Percentiles rank a stretch among this genome's conserved stretches.
Evolutionary conservation across 1,139 yeast genomes (phyloP).

Genomic region (Kodamaea fungicola): DNA sequence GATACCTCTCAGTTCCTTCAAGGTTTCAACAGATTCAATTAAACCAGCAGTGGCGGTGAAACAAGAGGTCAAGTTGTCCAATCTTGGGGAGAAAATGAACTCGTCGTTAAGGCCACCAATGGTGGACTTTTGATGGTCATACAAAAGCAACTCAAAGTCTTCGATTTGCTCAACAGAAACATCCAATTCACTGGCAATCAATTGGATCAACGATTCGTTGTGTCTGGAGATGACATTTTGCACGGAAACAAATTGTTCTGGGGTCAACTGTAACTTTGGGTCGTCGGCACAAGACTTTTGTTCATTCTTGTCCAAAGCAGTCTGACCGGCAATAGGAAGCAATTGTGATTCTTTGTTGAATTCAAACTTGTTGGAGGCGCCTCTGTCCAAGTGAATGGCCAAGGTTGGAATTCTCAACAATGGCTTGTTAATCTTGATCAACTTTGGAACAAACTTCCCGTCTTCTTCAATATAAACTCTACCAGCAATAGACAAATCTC

Average conservation of each 20-base stretch:
- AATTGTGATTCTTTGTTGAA: constrained; percentile 87
- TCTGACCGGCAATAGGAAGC: constrained; percentile 82
- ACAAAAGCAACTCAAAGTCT: constrained; percentile 87
- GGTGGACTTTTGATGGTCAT: constrained; percentile 77
- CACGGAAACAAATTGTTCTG: constrained; percentile 62
- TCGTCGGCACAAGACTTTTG: constrained; percentile 38
- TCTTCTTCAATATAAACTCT: constrained; percentile 65
- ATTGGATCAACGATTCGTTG: constrained; percentile 61
- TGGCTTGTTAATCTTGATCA: constrained; percentile 80
- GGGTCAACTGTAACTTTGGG: constrained; percentile 40
- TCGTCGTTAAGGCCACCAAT: constrained; percentile 90
- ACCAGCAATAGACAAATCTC: constrained; percentile 91
- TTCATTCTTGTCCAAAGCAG: constrained; percentile 32
- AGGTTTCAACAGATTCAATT: constrained; percentile 45
- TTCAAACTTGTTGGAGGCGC: constrained; percentile 73
- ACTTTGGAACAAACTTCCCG: constrained; percentile 56
- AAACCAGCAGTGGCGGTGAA: constrained; percentile 75
- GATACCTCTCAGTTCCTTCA: constrained; percentile 52
- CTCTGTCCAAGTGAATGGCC: constrained; percentile 88
- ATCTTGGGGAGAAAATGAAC: constrained; percentile 88
- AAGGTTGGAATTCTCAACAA: constrained; percentile 87
- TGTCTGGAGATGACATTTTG: constrained; percentile 71
- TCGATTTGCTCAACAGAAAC: constrained; percentile 56
- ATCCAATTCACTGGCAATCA: constrained; percentile 63
- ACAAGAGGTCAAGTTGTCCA: constrained; percentile 88